Evolutionary conservation across 2,329 filamentous ascomycete genomes (phyloP).

Genomic region (Aspergillus uvarum): DNA sequence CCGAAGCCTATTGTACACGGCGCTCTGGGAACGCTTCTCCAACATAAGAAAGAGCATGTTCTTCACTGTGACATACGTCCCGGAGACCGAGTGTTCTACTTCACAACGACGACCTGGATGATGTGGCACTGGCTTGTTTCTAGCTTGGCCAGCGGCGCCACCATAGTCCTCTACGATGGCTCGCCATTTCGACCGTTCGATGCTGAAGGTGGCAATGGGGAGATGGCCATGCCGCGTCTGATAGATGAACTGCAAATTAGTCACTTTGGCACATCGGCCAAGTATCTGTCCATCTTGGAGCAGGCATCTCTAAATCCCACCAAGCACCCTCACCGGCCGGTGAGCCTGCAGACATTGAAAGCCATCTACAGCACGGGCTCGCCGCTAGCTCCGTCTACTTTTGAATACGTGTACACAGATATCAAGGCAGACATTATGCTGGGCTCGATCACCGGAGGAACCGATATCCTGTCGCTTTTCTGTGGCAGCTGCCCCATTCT

Average conservation of each 20-base stretch:
- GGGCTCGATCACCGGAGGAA: constrained; percentile 90
- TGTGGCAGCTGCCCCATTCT: constrained; percentile 77
- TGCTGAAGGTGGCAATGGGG: constrained; percentile 58
- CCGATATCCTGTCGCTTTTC: constrained; percentile 94
- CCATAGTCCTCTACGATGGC: constrained; percentile 85
- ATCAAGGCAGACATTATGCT: constrained; percentile 82
- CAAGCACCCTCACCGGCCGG: constrained; percentile 46
- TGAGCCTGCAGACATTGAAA: constrained; percentile 56
- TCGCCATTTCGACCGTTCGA: constrained; percentile 77
- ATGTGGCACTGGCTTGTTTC: constrained; percentile 99
- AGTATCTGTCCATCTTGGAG: constrained; percentile 88
- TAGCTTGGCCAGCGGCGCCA: constrained; percentile 77
- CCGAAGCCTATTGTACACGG: constrained; percentile 97
- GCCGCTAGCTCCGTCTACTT: constrained; percentile 88
- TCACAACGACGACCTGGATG: constrained; percentile 97
- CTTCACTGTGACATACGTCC: constrained; percentile 79
- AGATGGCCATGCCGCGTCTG: constrained; percentile 78
- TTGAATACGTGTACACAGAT: constrained; percentile 80
- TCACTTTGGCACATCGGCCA: constrained; percentile 92
- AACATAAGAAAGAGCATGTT: constrained; percentile 95
- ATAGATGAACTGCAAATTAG: constrained; percentile 80
- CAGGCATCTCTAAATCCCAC: constrained; percentile 67
- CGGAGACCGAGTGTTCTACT: constrained; percentile 79
- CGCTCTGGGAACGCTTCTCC: constrained; percentile 81
- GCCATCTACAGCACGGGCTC: constrained; percentile 95